Evolutionary conservation across 345 rosid species (phyloP), one percentile per base, ranked within the genome.

Genomic region (Iberis pinnata): DNA sequence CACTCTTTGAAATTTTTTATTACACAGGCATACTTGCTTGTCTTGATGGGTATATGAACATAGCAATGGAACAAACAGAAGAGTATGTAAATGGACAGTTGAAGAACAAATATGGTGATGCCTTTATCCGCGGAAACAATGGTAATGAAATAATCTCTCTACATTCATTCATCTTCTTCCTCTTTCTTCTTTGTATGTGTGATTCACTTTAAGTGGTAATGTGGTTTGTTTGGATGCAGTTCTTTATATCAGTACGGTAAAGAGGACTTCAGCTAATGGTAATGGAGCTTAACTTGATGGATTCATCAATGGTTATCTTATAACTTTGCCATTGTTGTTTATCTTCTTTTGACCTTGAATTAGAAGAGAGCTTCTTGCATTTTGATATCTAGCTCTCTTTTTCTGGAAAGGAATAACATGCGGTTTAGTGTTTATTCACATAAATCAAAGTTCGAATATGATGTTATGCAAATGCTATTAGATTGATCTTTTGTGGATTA

Each of bases 61-160:
- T 92, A 43, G 98, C 98, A 5, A 92, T 92, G 98, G 98, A 85
- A 60, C 96, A 88, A 65, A 92, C 96, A 0, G 98, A 92, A 40
- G 96, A 92, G 68, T 83, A 92, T 9, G 93, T 88, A 3, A 88
- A 92, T 43, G 98, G 98, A 4, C 96, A 92, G 74, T 72, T 88
- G 37, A 92, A 92, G 68, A 88, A 92, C 46, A 92, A 92, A 65
- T 85, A 92, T 7, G 98, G 95, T 0, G 98, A 92, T 36, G 96
- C 98, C 53, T 87, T 92, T 48, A 92, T 88, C 45, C 93, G 96
- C 32, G 98, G 96, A 58, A 92, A 92, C 62, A 92, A 92, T 2
- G 98, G 88, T 81, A 75, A 52, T 0, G 4, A 43, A 32, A 2
- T 6, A 31, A n/a, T n/a, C n/a, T n/a, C n/a, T n/a, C n/a, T n/a